Evolutionary conservation across 2,329 filamentous ascomycete genomes (phyloP).

Genomic region (Neofusicoccum sp.): DNA sequence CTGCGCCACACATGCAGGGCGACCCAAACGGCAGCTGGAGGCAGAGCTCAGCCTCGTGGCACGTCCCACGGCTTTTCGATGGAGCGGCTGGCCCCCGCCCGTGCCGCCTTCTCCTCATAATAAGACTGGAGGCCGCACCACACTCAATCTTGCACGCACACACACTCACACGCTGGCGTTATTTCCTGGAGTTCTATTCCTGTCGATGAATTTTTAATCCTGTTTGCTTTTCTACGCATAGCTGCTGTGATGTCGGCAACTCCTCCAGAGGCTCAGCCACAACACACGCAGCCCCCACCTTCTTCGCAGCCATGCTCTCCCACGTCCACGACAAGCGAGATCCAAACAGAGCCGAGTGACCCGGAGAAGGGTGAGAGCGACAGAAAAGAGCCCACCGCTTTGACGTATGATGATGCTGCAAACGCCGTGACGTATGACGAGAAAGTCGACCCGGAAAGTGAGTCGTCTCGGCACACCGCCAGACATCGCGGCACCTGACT

Average conservation of each 20-base stretch:
- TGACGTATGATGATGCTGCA: background rate
- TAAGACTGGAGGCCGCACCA: background rate
- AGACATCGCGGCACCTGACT: background rate
- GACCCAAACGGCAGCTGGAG: background rate
- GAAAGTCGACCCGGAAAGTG: background rate
- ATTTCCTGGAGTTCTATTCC: no score
- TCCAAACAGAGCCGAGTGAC: background rate
- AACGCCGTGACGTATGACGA: background rate
- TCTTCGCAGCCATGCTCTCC: background rate
- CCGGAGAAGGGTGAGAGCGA: background rate
- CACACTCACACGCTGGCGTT: no score
- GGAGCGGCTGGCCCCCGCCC: background rate
- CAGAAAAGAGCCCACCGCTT: background rate
- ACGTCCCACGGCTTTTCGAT: background rate
- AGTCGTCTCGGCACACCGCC: background rate
- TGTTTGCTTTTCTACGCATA: background rate
- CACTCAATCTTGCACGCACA: background rate
- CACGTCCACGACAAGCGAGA: background rate
- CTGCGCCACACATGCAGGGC: background rate
- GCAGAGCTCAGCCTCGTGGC: background rate
- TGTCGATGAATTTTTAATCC: background rate
- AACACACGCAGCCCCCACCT: slow-evolving; percentile 6
- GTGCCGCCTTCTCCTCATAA: background rate
- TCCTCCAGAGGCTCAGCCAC: background rate
- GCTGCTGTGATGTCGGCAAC: background rate